A percentile compares a stretch with the other conserved stretches of the same genome.
Conservation (phyloP, 768 basidiomycete genomes). For the Melanogaster broomeanus region DNA sequence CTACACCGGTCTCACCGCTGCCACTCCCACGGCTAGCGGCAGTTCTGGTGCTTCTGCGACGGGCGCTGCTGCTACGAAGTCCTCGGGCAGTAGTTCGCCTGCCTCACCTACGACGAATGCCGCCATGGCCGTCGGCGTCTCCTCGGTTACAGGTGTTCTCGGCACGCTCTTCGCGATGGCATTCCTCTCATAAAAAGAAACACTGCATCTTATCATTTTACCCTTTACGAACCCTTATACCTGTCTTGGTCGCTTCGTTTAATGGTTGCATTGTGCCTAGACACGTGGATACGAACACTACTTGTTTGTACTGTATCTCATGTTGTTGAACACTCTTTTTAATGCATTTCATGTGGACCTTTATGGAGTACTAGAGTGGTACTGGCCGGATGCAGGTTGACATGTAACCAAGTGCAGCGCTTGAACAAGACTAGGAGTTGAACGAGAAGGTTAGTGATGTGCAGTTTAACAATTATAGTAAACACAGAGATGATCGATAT, state of each 20-base stretch:
- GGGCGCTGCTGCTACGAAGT: background rate
- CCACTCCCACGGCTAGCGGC: background rate
- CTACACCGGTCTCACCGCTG: constrained; percentile 26
- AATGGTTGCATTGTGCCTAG: constrained; percentile 1
- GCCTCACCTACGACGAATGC: constrained; percentile 19
- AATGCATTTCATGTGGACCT: background rate
- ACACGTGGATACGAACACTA: background rate
- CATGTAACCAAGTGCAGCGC: no score
- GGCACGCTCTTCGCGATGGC: constrained; percentile 38
- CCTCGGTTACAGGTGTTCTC: constrained; percentile 32
- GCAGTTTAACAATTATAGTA: no score
- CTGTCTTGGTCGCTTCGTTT: background rate
- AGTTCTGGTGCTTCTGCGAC: background rate
- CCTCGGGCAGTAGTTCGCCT: constrained; percentile 13
- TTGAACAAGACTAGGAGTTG: no score
- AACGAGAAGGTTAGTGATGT: no score
- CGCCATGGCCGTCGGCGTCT: constrained; percentile 30
- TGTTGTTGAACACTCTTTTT: background rate
- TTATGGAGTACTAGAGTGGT: no score
- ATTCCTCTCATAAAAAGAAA: constrained; percentile 40
- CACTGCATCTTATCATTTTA: no score
- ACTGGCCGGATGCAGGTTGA: no score
- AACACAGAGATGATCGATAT: no score
- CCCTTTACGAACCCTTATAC: background rate
- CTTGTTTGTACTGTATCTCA: background rate